These are phyloP conservation scores for Penicillium atrosanguineum DNA, from an alignment of 495 filamentous ascomycete species.

Conservation along the genomic window DNA sequence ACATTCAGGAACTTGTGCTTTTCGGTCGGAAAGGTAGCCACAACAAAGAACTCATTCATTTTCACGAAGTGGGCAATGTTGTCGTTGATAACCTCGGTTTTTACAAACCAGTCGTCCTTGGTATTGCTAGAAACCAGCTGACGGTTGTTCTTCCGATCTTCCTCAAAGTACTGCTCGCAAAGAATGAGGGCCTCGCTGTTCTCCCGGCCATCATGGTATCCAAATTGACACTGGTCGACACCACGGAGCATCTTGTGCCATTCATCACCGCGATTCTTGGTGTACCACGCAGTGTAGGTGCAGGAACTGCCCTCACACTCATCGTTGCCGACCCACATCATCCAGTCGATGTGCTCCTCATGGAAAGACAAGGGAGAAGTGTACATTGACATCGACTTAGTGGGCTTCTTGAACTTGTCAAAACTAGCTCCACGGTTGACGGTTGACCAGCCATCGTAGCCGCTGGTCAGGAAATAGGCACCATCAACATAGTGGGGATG, in stretches of 20 bases:
- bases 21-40: slow-evolving; percentile 65
- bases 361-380: slow-evolving; percentile 71
- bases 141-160: slow-evolving; percentile 56
- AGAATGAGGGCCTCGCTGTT: slow-evolving; percentile 68
- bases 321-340: slow-evolving; percentile 81
- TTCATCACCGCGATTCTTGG: slow-evolving; percentile 68
- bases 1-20: slow-evolving; percentile 69
- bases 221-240: slow-evolving; percentile 79
- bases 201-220: slow-evolving; percentile 58
- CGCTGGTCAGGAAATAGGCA: slow-evolving; percentile 77
- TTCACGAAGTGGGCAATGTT: slow-evolving; percentile 83
- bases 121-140: slow-evolving; percentile 72
- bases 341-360: slow-evolving; percentile 73
- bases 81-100: slow-evolving; percentile 53
- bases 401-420: slow-evolving; percentile 63
- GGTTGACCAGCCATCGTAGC: slow-evolving; percentile 71
- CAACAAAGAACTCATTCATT: slow-evolving; percentile 93
- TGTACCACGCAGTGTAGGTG: slow-evolving; percentile 66
- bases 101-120: slow-evolving; percentile 55
- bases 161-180: slow-evolving; percentile 70
- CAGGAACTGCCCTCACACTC: slow-evolving; percentile 57
- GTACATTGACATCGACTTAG: slow-evolving; percentile 19
- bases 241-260: slow-evolving; percentile 69
- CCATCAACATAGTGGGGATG: slow-evolving; percentile 76
- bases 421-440: slow-evolving; percentile 68